Evolutionary conservation across 441 rosid genomes (phyloP).

Genomic region (Gossypium aridum): DNA sequence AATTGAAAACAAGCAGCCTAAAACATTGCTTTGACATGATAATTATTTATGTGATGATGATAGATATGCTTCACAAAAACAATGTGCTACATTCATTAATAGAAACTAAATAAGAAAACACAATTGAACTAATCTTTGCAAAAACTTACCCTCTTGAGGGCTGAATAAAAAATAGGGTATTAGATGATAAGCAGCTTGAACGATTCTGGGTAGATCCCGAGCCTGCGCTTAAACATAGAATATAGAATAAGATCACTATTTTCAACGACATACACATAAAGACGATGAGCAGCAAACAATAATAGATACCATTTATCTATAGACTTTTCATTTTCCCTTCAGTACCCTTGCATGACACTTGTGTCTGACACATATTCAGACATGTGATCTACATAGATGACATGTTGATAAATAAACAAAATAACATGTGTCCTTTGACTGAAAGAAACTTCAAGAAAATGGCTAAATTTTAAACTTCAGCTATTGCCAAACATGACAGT

Average conservation of each 20-base stretch:
- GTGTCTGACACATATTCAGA: no score
- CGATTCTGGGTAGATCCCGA: slow-evolving; percentile 76
- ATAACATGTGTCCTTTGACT: not conserved
- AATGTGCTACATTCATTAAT: not conserved
- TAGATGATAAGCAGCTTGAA: slow-evolving; percentile 70
- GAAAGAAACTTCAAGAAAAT: not conserved
- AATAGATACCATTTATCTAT: no score
- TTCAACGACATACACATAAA: not conserved
- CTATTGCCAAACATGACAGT: not conserved
- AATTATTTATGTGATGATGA: not conserved
- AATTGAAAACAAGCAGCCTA: not conserved
- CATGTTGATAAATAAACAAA: not conserved
- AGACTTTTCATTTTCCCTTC: no score
- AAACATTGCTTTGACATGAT: not conserved
- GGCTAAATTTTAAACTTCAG: not conserved
- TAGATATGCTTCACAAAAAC: not conserved
- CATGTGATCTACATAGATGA: not conserved
- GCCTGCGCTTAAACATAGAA: slow-evolving; percentile 47
- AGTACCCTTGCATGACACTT: no score
- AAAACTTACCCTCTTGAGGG: slow-evolving; percentile 71
- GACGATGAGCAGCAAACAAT: not conserved
- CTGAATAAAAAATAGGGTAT: slow-evolving; percentile 85
- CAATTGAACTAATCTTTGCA: not conserved
- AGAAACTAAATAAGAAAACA: not conserved
- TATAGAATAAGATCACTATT: not conserved